These are phyloP conservation scores for Acorus gramineus DNA, from an alignment of 106 monocot genomes.

Conservation along the genomic window DNA sequence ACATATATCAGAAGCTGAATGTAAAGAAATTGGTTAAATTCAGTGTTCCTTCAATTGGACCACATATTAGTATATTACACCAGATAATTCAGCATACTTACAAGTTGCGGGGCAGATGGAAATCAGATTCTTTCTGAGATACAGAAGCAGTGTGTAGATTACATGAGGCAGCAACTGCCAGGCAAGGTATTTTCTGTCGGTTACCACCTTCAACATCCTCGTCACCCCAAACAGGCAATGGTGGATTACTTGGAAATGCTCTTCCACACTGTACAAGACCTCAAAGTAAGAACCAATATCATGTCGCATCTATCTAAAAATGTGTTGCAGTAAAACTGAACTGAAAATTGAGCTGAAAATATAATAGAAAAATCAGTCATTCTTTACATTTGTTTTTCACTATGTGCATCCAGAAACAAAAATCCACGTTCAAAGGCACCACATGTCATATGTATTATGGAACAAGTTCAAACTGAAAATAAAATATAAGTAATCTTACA, in stretches of 20 bases:
- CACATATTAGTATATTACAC: not conserved
- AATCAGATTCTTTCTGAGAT: conserved; percentile 19
- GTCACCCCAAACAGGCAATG: conserved; percentile 13
- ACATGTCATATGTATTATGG: too few relatives aligned
- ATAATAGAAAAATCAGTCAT: too few relatives aligned
- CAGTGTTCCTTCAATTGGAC: not conserved
- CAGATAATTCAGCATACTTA: not conserved
- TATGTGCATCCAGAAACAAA: too few relatives aligned
- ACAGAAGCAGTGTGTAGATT: conserved; percentile 1
- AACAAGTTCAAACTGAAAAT: too few relatives aligned
- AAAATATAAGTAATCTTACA: too few relatives aligned
- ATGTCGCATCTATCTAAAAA: not conserved
- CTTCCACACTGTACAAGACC: conserved; percentile 1
- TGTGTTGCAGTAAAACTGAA: not conserved
- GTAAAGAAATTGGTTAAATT: too few relatives aligned
- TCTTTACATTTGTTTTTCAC: too few relatives aligned
- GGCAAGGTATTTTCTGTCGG: not conserved
- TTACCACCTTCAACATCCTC: not conserved
- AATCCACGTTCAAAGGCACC: too few relatives aligned
- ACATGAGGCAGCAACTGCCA: conserved; percentile 2
- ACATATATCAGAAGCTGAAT: too few relatives aligned
- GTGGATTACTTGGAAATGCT: conserved; percentile 8
- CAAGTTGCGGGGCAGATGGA: conserved; percentile 40
- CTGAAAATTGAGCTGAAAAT: too few relatives aligned
- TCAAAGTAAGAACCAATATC: not conserved